Conservation (phyloP, 495 filamentous ascomycete species). For the Choiromyces venosus region DNA sequence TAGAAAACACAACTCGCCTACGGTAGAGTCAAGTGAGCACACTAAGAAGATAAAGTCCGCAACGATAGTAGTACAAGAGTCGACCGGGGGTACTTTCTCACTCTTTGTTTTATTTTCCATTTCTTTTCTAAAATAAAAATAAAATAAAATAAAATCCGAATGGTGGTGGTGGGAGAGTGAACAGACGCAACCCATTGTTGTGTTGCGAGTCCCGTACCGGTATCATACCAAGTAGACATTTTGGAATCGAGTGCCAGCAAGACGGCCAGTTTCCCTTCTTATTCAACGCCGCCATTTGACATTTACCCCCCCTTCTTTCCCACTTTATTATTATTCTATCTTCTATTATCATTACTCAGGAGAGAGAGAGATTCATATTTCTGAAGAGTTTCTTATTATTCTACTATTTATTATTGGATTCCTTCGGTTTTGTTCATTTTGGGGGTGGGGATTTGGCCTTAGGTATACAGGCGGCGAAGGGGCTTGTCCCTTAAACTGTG, state of each 20-base stretch:
- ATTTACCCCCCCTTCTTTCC: not conserved
- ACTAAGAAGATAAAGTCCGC: slow-evolving; percentile 5
- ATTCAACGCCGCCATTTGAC: not conserved
- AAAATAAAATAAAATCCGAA: not conserved
- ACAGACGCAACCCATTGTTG: too few species aligned
- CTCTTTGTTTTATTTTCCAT: not conserved
- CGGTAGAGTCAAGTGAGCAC: slow-evolving; percentile 12
- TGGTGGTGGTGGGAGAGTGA: not conserved
- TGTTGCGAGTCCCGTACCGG: not conserved
- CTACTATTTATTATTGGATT: not conserved
- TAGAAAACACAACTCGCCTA: slow-evolving; percentile 28
- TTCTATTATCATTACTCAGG: not conserved
- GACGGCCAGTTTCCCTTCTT: not conserved
- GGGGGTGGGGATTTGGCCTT: not conserved
- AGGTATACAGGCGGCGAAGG: slow-evolving; percentile 25
- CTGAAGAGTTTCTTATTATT: not conserved
- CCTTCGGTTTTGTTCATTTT: not conserved
- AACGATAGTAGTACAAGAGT: not conserved
- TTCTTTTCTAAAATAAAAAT: not conserved
- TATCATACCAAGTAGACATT: not conserved
- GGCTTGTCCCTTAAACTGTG: slow-evolving; percentile 29
- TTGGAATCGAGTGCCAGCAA: not conserved
- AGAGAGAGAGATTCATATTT: not conserved
- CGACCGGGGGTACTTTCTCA: not conserved
- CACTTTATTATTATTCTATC: not conserved